Percentiles rank a stretch among this genome's conserved stretches.
Evolutionary conservation across 352 stramenopile genomes (phyloP).

Genomic region (Pythium grandisporangium): DNA sequence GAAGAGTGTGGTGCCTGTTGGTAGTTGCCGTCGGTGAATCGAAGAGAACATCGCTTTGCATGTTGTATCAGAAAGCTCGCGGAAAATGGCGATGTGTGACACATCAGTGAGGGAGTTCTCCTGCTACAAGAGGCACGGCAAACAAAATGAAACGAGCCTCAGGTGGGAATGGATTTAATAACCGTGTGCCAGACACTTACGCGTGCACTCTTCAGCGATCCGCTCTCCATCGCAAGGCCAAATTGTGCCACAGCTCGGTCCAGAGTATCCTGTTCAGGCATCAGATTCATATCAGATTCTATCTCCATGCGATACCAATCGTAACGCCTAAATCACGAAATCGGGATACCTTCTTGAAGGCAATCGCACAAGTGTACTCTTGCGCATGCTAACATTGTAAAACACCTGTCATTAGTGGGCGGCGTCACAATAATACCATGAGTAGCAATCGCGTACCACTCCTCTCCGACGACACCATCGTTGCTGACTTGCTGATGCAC

Average conservation of each 20-base stretch:
- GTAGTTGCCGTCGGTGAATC: conserved; percentile 11
- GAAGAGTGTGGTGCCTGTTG: conserved; percentile 6
- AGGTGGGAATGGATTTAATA: not conserved
- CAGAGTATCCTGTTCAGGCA: conserved; percentile 9
- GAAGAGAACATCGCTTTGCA: conserved; percentile 18
- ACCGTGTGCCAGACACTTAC: conserved; percentile 1
- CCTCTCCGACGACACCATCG: conserved; percentile 9
- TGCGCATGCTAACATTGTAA: conserved; percentile 19
- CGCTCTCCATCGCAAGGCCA: conserved; percentile 6
- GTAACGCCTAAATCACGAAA: too few relatives aligned
- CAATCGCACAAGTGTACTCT: conserved; percentile 19
- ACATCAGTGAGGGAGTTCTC: conserved; percentile 23
- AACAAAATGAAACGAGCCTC: not conserved
- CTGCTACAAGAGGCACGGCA: too few relatives aligned
- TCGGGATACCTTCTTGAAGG: conserved; percentile 17
- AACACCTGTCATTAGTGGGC: not conserved
- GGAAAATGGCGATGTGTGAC: conserved; percentile 27
- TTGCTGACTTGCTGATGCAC: not conserved
- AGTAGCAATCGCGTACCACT: too few relatives aligned
- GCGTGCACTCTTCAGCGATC: conserved; percentile 1
- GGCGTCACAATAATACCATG: too few relatives aligned
- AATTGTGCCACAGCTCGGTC: conserved; percentile 10
- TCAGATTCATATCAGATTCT: too few relatives aligned
- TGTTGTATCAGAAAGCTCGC: conserved; percentile 23
- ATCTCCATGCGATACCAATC: too few relatives aligned